Evolutionary conservation across 108 stramenopile species (phyloP).

Genomic region (Seminavis robusta): DNA sequence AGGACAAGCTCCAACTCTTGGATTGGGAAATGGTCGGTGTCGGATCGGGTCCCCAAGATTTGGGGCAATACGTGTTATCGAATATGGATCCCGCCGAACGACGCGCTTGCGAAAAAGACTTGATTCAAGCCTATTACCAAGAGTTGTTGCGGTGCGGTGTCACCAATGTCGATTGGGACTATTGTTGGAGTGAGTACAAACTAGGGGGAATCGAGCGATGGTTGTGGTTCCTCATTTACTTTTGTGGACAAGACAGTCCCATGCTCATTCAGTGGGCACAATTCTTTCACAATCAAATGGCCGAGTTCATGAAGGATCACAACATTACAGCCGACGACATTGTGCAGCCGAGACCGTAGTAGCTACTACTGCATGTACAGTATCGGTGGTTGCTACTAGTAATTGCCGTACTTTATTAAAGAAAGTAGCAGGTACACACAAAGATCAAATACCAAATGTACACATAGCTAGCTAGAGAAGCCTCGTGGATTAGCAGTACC

Average conservation of each 20-base stretch:
- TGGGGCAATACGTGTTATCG: constrained; percentile 55
- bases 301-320: constrained; percentile 30
- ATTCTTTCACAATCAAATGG: constrained; percentile 66
- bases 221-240: constrained; percentile 60
- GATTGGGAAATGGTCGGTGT: constrained; percentile 67
- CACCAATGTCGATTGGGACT: constrained; percentile 15
- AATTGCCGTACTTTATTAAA: too few species aligned
- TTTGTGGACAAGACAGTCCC: constrained; percentile 21
- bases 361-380: too few species aligned
- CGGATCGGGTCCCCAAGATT: constrained; percentile 59
- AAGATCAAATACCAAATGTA: too few species aligned
- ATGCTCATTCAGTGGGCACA: constrained; percentile 34
- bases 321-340: constrained; percentile 17
- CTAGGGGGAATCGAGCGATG: constrained; percentile 55
- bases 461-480: too few species aligned
- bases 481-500: too few species aligned
- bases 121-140: constrained; percentile 35
- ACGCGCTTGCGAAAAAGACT: constrained; percentile 15
- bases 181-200: constrained; percentile 49
- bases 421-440: too few species aligned
- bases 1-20: constrained; percentile 18
- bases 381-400: too few species aligned
- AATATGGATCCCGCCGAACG: constrained; percentile 45
- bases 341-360: constrained; percentile 36
- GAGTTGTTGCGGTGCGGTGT: constrained; percentile 17